These are phyloP conservation scores for Wickerhamomyces xylosicus DNA, from an alignment of 805 yeast species.

Conservation along the genomic window DNA sequence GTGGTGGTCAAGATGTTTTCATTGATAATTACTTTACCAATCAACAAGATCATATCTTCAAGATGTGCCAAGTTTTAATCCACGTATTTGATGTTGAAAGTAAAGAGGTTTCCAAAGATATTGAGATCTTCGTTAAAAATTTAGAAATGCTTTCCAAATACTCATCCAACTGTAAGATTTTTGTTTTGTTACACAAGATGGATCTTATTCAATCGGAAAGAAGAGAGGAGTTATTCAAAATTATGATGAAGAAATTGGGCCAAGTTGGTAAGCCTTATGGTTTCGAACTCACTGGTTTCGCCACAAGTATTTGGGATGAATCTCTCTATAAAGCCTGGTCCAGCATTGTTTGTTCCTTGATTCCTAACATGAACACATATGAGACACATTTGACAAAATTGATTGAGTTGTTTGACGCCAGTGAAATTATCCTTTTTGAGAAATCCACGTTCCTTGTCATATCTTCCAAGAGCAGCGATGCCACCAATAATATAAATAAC, in stretches of 20 bases:
- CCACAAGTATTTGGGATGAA: slow-evolving; percentile 97
- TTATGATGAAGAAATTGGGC: slow-evolving; percentile 76
- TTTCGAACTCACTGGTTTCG: slow-evolving; percentile 72
- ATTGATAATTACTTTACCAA: slow-evolving; percentile 90
- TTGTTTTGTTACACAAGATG: slow-evolving; percentile 91
- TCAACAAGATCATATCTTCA: slow-evolving; percentile 85
- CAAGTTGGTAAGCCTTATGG: slow-evolving; percentile 62
- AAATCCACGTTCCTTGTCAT: slow-evolving; percentile 75
- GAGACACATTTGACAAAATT: slow-evolving; percentile 68
- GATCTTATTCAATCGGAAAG: slow-evolving; percentile 85
- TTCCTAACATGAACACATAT: slow-evolving; percentile 80
- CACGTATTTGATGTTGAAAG: slow-evolving; percentile 96
- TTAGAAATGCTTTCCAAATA: slow-evolving; percentile 71
- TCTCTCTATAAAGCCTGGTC: slow-evolving; percentile 96
- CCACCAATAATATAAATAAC: too few relatives aligned
- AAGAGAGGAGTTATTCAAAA: slow-evolving; percentile 70
- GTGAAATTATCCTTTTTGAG: slow-evolving; percentile 86
- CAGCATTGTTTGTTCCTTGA: slow-evolving; percentile 85
- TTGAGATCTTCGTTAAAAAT: slow-evolving; percentile 81
- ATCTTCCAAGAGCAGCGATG: slow-evolving; percentile 23
- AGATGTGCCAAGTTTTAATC: slow-evolving; percentile 90
- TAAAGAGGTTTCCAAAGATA: slow-evolving; percentile 84
- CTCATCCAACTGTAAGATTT: slow-evolving; percentile 86
- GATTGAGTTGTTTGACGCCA: slow-evolving; percentile 68
- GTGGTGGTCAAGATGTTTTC: slow-evolving; percentile 96